phyloP scores from a whole-genome alignment of 2,329 filamentous ascomycete species.

The Penicillium sp. region DNA sequence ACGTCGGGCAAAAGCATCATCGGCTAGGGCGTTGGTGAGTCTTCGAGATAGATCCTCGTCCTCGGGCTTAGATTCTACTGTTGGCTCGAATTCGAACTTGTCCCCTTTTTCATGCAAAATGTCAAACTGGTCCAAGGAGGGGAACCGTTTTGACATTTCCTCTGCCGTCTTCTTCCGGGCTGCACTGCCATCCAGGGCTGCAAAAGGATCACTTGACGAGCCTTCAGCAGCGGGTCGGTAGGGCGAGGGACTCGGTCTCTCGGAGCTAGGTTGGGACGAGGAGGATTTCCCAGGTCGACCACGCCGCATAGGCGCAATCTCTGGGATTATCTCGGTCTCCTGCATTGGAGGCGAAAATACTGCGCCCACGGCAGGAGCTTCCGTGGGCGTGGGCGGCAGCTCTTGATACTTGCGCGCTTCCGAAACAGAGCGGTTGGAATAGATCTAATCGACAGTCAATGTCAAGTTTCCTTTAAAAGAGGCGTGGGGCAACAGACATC shows the following conservation, averaged over 20 bases:
- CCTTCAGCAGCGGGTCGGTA: constrained; percentile 45
- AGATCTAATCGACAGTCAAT: constrained; percentile 50
- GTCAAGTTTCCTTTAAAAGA: constrained; percentile 1
- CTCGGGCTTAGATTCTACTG: constrained; percentile 37
- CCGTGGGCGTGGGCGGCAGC: constrained; percentile 49
- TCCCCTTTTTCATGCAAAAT: constrained; percentile 73
- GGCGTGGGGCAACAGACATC: constrained; percentile 54
- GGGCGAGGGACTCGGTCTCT: constrained; percentile 59
- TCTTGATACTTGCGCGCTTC: constrained; percentile 55
- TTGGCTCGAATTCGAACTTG: constrained; percentile 71
- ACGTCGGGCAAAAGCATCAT: constrained; percentile 65
- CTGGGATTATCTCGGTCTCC: constrained; percentile 65
- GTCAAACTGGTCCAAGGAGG: constrained; percentile 85
- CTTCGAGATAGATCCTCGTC: constrained; percentile 54
- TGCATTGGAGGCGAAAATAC: constrained; percentile 68
- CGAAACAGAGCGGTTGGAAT: constrained; percentile 54
- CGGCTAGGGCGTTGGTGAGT: constrained; percentile 67
- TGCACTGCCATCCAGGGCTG: constrained; percentile 67
- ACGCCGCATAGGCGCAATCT: constrained; percentile 87
- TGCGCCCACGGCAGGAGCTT: constrained; percentile 62
- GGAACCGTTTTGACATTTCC: constrained; percentile 76
- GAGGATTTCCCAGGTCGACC: constrained; percentile 58
- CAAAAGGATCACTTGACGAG: constrained; percentile 73
- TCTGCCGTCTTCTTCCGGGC: constrained; percentile 51
- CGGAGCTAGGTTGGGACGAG: constrained; percentile 38